These are phyloP conservation scores for Setaria viridis DNA, from an alignment of 202 grass and related monocot species.

Conservation along the genomic window DNA sequence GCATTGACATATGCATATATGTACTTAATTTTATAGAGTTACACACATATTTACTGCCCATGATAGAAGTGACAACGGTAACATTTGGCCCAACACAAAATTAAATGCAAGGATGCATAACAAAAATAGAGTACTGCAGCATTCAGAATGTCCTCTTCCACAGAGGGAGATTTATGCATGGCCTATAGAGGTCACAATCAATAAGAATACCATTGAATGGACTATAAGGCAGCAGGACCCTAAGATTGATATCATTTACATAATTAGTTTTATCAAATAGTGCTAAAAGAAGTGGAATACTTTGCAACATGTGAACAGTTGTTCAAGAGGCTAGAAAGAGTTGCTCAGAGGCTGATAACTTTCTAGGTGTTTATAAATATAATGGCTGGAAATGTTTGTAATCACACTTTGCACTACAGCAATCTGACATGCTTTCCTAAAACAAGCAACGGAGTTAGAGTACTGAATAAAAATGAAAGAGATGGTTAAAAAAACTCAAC, in stretches of 20 bases:
- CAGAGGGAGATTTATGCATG: background rate
- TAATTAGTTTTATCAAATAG: background rate
- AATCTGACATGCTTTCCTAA: background rate
- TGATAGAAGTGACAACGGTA: background rate
- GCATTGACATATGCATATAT: background rate
- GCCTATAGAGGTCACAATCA: background rate
- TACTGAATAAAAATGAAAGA: background rate
- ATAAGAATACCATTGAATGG: background rate
- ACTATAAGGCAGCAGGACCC: background rate
- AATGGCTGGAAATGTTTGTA: background rate
- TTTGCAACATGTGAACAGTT: background rate
- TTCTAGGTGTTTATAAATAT: background rate
- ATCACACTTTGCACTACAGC: background rate
- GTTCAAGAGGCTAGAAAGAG: too few species aligned
- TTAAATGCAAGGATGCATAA: background rate
- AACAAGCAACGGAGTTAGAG: background rate
- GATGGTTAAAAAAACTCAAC: too few species aligned
- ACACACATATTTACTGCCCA: background rate
- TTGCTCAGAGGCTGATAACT: background rate
- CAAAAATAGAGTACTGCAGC: background rate
- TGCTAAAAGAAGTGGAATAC: background rate
- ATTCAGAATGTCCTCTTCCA: background rate
- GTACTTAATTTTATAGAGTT: background rate
- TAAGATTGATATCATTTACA: background rate
- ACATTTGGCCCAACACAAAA: background rate